Percentiles rank a stretch among this genome's conserved stretches.
Conservation (phyloP, 2,329 filamentous ascomycete genomes). For the Venturia aucupariae region DNA sequence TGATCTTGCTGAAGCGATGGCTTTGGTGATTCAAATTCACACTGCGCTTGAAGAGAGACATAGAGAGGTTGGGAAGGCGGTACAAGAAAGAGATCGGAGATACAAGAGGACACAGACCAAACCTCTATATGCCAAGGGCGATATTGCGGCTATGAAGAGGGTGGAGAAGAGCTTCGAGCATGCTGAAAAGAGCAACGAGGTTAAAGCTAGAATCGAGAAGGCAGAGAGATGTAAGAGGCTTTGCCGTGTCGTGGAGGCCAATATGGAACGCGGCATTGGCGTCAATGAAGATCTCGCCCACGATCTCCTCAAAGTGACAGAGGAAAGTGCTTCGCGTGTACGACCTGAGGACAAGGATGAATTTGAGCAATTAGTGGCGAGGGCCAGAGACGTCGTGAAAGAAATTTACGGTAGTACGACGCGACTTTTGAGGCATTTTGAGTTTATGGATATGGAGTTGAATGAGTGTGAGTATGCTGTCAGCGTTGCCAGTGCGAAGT, state of each 20-base stretch:
- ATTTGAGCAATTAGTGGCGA: neutral
- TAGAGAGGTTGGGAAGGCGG: constrained; percentile 39
- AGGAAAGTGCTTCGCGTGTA: constrained; percentile 28
- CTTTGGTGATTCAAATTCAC: constrained; percentile 37
- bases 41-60: constrained; percentile 40
- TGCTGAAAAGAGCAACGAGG: constrained; percentile 41
- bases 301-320: constrained; percentile 33
- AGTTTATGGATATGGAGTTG: constrained; percentile 39
- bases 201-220: constrained; percentile 40
- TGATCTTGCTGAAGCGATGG: constrained; percentile 27
- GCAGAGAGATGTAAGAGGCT: constrained; percentile 41
- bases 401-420: constrained; percentile 31
- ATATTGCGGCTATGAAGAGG: constrained; percentile 41
- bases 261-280: constrained; percentile 41
- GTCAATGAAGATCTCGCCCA: constrained; percentile 44
- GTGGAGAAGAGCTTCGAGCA: constrained; percentile 36
- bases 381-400: constrained; percentile 22
- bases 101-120: constrained; percentile 46
- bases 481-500: constrained; percentile 43
- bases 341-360: constrained; percentile 13
- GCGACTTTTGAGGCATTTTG: constrained; percentile 34
- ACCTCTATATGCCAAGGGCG: constrained; percentile 42
- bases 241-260: constrained; percentile 42
- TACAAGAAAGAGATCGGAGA: constrained; percentile 44
- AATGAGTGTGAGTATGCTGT: constrained; percentile 45